These are phyloP conservation scores for Colletotrichum sp. DNA, from an alignment of 2,329 filamentous ascomycete genomes.

Conservation along the genomic window DNA sequence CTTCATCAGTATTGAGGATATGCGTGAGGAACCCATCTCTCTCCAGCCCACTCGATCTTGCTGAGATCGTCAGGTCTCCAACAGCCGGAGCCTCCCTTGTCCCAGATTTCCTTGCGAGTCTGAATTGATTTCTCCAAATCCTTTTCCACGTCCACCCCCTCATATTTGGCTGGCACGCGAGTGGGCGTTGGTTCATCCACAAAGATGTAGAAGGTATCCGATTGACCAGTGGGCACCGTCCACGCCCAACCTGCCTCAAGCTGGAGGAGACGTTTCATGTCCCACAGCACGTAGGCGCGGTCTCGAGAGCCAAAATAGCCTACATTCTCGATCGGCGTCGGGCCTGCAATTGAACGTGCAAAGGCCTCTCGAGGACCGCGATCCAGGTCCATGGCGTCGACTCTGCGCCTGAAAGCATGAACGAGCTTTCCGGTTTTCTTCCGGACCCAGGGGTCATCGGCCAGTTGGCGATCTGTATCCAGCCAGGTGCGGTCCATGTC, in stretches of 20 bases:
- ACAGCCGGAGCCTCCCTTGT: neutral
- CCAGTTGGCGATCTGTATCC: neutral
- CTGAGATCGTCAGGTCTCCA: neutral
- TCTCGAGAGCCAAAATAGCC: neutral
- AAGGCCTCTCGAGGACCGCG: neutral
- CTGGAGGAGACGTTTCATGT: neutral
- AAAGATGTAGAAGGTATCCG: accelerated
- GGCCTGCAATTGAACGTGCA: accelerated
- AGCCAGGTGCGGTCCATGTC: accelerated
- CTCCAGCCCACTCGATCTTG: neutral
- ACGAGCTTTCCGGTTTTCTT: accelerated
- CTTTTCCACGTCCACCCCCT: neutral
- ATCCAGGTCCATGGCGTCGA: neutral
- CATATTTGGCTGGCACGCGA: neutral
- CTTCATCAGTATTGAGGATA: neutral
- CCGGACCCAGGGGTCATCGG: neutral
- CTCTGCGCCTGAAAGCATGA: neutral
- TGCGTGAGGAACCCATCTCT: neutral
- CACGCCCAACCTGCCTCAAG: neutral
- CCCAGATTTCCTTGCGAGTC: neutral
- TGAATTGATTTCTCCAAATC: accelerated
- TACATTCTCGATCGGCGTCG: neutral
- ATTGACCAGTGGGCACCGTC: accelerated
- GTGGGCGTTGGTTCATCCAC: neutral
- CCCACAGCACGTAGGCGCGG: neutral